Evolutionary conservation across 441 rosid species (phyloP).

Genomic region (Erodium chrysanthum): DNA sequence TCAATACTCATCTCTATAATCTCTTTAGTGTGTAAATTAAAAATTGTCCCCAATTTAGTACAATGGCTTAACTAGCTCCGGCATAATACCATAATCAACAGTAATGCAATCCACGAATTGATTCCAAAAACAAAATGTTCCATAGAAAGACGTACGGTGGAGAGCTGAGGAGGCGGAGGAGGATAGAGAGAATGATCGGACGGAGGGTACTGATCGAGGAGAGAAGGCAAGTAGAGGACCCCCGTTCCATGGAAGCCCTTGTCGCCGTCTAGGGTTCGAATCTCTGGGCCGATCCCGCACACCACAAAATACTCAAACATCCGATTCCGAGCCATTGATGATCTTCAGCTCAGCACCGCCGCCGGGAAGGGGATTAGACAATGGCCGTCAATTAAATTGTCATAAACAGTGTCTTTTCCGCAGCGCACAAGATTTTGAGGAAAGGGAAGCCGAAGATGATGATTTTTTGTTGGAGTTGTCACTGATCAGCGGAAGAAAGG

Average conservation of each 20-base stretch:
- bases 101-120: not conserved
- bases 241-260: conserved; percentile 70
- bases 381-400: not conserved
- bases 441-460: too few relatives aligned
- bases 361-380: too few relatives aligned
- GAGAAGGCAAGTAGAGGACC: conserved; percentile 51
- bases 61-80: not conserved
- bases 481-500: too few relatives aligned
- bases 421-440: too few relatives aligned
- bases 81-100: not conserved
- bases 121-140: not conserved
- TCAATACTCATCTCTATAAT: not conserved
- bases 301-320: conserved; percentile 91
- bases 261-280: conserved; percentile 73
- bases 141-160: conserved; percentile 41
- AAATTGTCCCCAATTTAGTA: not conserved
- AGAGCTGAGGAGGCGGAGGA: conserved; percentile 91
- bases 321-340: conserved; percentile 41
- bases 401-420: too few relatives aligned
- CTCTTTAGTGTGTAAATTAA: not conserved
- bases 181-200: conserved; percentile 59
- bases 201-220: conserved; percentile 81
- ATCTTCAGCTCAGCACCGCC: not conserved
- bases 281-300: conserved; percentile 89
- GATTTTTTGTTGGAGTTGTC: too few relatives aligned